Evolutionary conservation across 2,329 filamentous ascomycete genomes (phyloP).

Genomic region (Epichloe festucae): DNA sequence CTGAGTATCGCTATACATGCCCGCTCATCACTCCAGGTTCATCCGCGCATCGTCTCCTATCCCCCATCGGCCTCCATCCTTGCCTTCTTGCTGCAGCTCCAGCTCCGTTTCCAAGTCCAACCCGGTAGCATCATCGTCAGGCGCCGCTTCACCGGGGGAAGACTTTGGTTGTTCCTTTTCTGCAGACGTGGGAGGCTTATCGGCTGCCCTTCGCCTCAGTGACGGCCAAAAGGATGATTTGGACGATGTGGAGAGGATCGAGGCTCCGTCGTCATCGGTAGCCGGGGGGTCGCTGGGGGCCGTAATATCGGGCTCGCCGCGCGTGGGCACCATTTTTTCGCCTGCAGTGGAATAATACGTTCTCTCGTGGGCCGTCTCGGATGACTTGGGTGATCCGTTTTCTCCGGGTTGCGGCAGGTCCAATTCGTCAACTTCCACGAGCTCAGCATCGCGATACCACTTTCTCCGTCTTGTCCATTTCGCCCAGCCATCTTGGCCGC

Average conservation of each 20-base stretch:
- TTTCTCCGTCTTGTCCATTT: slow-evolving; percentile 86
- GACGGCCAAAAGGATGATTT: slow-evolving; percentile 30
- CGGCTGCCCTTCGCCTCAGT: slow-evolving; percentile 26
- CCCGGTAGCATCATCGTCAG: slow-evolving; percentile 28
- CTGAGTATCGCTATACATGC: not conserved
- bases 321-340: slow-evolving; percentile 22
- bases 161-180: slow-evolving; percentile 25
- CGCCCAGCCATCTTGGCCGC: slow-evolving; percentile 82
- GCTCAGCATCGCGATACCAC: slow-evolving; percentile 92
- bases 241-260: slow-evolving; percentile 35
- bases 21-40: slow-evolving; percentile 52
- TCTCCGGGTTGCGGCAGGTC: slow-evolving; percentile 25
- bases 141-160: slow-evolving; percentile 32
- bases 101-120: slow-evolving; percentile 34
- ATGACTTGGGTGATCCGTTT: slow-evolving; percentile 14
- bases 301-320: slow-evolving; percentile 11
- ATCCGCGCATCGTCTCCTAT: slow-evolving; percentile 76
- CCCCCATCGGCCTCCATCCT: slow-evolving; percentile 54
- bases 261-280: slow-evolving; percentile 27
- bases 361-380: slow-evolving; percentile 10
- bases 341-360: slow-evolving; percentile 24
- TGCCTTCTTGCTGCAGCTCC: slow-evolving; percentile 38
- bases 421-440: slow-evolving; percentile 55
- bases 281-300: slow-evolving; percentile 11
- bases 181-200: slow-evolving; percentile 17